Conservation (phyloP, 768 basidiomycete species). For the Boletus vermiculosoides region DNA sequence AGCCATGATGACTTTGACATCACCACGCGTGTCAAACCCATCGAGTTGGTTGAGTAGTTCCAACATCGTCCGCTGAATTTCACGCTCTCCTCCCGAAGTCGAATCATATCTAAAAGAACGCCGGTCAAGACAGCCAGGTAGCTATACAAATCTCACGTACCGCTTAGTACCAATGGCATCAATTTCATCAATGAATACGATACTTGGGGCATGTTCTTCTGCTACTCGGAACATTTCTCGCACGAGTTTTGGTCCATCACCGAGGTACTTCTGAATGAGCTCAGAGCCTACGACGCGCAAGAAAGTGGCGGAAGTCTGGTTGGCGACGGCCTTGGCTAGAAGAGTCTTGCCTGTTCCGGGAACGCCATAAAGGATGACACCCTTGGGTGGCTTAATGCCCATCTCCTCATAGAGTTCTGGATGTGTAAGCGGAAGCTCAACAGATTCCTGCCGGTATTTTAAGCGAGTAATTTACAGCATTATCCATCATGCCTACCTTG, state of each 20-base stretch:
- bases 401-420: conserved; percentile 99
- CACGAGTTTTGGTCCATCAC: conserved; percentile 97
- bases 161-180: conserved; percentile 98
- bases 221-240: conserved; percentile 96
- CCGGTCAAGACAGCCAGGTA: conserved; percentile 5
- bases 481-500: conserved; percentile 56
- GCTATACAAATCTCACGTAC: conserved; percentile 40
- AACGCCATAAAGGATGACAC: conserved; percentile 97
- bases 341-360: conserved; percentile 99
- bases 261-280: conserved; percentile 98
- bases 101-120: conserved; percentile 78
- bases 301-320: conserved; percentile 98
- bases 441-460: conserved; percentile 71
- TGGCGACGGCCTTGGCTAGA: conserved; percentile 95
- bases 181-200: conserved; percentile 99
- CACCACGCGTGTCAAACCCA: conserved; percentile 99
- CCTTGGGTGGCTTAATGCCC: conserved; percentile 99
- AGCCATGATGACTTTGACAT: conserved; percentile 99
- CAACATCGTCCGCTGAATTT: conserved; percentile 99
- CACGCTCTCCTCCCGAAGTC: conserved; percentile 96
- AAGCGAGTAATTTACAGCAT: neutral
- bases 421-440: conserved; percentile 95
- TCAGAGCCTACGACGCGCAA: conserved; percentile 96
- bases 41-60: conserved; percentile 98
- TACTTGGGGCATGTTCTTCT: conserved; percentile 97